These are phyloP conservation scores for Chrysoporthe deuterocubensis DNA, from an alignment of 2,329 filamentous ascomycete genomes.

Conservation along the genomic window DNA sequence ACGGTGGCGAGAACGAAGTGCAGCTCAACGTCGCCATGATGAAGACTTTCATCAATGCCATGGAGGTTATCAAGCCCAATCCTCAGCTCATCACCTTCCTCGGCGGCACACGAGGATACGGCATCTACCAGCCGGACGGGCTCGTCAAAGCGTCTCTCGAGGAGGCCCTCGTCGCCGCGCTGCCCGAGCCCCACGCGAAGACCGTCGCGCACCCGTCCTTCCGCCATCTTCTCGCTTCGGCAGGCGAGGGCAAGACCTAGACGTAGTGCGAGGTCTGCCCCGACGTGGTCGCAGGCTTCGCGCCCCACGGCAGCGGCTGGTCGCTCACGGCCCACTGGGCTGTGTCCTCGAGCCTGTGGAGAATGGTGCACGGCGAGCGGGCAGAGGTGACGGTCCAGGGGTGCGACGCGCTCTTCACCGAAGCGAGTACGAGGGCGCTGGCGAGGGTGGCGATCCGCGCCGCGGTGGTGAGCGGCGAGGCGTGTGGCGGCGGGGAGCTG, in stretches of 20 bases:
- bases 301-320: slow-evolving; percentile 43
- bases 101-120: slow-evolving; percentile 43
- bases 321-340: slow-evolving; percentile 45
- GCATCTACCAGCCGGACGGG: slow-evolving; percentile 42
- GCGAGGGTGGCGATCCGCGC: slow-evolving; percentile 39
- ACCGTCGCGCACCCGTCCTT: slow-evolving; percentile 43
- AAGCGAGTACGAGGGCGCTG: slow-evolving; percentile 38
- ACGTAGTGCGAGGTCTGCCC: slow-evolving; percentile 45
- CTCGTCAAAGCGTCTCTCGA: slow-evolving; percentile 39
- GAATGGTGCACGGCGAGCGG: slow-evolving; percentile 34
- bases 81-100: slow-evolving; percentile 41
- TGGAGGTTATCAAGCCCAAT: slow-evolving; percentile 41
- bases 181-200: slow-evolving; percentile 41
- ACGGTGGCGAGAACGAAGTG: slow-evolving; percentile 35
- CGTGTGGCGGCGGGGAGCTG: slow-evolving; percentile 36
- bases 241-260: slow-evolving; percentile 39
- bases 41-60: slow-evolving; percentile 38
- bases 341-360: slow-evolving; percentile 44
- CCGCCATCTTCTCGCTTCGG: slow-evolving; percentile 37
- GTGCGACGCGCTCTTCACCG: slow-evolving; percentile 34
- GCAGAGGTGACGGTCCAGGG: slow-evolving; percentile 27
- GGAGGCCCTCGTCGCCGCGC: slow-evolving; percentile 39
- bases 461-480: slow-evolving; percentile 33
- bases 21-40: slow-evolving; percentile 34
- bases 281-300: slow-evolving; percentile 44